These are phyloP conservation scores for Hypoxylon cercidicola DNA, from an alignment of 495 filamentous ascomycete genomes.

Conservation along the genomic window DNA sequence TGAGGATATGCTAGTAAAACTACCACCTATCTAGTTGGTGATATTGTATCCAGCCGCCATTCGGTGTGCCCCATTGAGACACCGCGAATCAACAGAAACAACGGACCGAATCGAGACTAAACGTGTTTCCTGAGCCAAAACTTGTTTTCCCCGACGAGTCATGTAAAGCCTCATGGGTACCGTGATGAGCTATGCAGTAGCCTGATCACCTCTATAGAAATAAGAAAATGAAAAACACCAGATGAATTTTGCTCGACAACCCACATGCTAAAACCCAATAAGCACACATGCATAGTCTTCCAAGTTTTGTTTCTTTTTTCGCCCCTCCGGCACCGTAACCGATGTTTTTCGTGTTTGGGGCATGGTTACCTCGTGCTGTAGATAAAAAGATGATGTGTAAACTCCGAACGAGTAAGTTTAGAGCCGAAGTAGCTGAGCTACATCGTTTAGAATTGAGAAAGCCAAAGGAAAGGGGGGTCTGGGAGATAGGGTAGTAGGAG, in stretches of 20 bases:
- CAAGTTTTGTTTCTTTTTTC: conserved; percentile 4
- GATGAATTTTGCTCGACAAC: conserved; percentile 2
- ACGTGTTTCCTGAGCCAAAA: no score
- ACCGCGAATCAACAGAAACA: no score
- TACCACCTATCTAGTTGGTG: no score
- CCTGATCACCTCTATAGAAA: background rate
- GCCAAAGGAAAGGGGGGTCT: background rate
- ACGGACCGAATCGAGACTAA: no score
- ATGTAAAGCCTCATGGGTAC: no score
- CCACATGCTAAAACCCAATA: conserved; percentile 9
- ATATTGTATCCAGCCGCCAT: no score
- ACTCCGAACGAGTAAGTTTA: background rate
- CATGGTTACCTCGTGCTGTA: background rate
- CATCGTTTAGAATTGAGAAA: background rate
- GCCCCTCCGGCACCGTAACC: conserved; percentile 17
- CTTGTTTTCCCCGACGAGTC: no score
- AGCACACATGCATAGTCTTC: conserved; percentile 4
- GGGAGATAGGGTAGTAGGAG: no score
- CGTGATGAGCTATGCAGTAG: background rate
- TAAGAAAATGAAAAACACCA: background rate
- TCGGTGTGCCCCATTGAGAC: no score
- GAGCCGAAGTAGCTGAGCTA: background rate
- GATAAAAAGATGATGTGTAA: background rate
- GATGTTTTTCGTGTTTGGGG: conserved; percentile 6
- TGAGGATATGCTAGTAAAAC: no score